Evolutionary conservation across 2,329 filamentous ascomycete genomes (phyloP).

Genomic region (Chrysoporthe puriensis): DNA sequence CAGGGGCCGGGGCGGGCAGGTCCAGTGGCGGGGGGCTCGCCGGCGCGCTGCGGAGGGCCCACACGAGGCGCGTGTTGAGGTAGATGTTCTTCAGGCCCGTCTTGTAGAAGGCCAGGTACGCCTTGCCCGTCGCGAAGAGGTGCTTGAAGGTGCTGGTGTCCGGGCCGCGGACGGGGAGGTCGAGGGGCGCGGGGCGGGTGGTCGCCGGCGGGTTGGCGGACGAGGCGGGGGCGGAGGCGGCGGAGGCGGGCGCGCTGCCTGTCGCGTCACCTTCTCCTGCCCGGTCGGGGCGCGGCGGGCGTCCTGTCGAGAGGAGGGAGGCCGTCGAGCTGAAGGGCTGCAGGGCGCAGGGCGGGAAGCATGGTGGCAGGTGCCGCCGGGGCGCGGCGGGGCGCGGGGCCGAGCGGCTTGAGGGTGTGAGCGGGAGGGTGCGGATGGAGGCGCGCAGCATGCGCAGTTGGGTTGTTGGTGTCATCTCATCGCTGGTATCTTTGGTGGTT

Average conservation of each 20-base stretch:
- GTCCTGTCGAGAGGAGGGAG: not conserved
- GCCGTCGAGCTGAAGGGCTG: constrained; percentile 12
- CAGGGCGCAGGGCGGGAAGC: not conserved
- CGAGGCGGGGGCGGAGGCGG: not conserved
- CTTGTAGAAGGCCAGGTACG: constrained; percentile 87
- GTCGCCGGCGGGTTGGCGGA: constrained; percentile 68
- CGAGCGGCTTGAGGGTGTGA: not conserved
- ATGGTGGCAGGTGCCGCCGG: constrained; percentile 3
- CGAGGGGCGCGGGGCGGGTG: constrained; percentile 73
- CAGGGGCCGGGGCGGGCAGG: constrained; percentile 38
- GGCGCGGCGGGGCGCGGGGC: not conserved
- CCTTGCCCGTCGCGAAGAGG: constrained; percentile 67
- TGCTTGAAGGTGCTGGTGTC: constrained; percentile 53
- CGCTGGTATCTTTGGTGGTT: not conserved
- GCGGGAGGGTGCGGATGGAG: constrained; percentile 1
- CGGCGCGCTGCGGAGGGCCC: constrained; percentile 45
- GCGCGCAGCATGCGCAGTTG: constrained; percentile 31
- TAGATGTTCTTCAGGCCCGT: constrained; percentile 76
- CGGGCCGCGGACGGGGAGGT: constrained; percentile 59
- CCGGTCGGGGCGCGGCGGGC: not conserved
- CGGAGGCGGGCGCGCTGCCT: not conserved
- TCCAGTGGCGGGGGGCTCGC: constrained; percentile 42
- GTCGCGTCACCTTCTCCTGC: not conserved
- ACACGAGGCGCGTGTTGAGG: constrained; percentile 62
- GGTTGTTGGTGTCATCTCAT: constrained; percentile 32